phyloP scores from a whole-genome alignment of 2,329 filamentous ascomycete species.

The Exserohilum turcica region DNA sequence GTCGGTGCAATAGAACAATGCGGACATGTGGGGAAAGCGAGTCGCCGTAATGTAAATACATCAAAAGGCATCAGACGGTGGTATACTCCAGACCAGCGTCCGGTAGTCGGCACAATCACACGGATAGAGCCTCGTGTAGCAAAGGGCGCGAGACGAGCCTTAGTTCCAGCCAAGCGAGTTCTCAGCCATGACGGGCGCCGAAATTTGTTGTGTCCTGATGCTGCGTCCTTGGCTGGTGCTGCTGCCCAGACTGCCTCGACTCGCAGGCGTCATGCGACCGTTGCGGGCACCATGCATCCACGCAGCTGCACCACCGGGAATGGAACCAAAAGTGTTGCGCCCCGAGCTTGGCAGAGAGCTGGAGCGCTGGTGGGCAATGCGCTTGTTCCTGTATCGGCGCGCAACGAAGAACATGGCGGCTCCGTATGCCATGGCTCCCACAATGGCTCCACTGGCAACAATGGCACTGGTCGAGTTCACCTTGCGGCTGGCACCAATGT shows the following conservation, averaged over 20 bases:
- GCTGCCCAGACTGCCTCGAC: constrained; percentile 46
- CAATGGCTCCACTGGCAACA: constrained; percentile 78
- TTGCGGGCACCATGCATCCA: constrained; percentile 54
- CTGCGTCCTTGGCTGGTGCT: constrained; percentile 69
- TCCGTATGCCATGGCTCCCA: constrained; percentile 83
- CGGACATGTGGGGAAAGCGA: constrained; percentile 4
- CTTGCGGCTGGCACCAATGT: constrained; percentile 59
- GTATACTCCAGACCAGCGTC: constrained; percentile 15
- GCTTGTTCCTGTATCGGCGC: constrained; percentile 86
- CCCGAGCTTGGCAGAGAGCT: constrained; percentile 78
- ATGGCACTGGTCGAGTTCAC: constrained; percentile 67
- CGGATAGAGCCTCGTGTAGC: constrained; percentile 18
- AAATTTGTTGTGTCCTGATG: constrained; percentile 74
- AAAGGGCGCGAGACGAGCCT: constrained; percentile 28
- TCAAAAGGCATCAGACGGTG: constrained; percentile 13
- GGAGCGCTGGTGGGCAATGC: constrained; percentile 74
- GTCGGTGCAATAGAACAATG: constrained; percentile 13
- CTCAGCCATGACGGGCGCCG: constrained; percentile 86
- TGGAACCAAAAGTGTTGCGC: constrained; percentile 49
- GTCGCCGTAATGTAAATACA: constrained; percentile 27
- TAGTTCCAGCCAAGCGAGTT: constrained; percentile 97
- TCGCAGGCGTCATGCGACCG: constrained; percentile 48
- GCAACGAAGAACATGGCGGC: constrained; percentile 94
- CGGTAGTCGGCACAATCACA: constrained; percentile 40
- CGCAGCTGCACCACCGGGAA: constrained; percentile 53